Percentiles rank a stretch among this genome's conserved stretches.
Evolutionary conservation across 768 basidiomycete species (phyloP).

Genomic region (Boletellus ananiceps): DNA sequence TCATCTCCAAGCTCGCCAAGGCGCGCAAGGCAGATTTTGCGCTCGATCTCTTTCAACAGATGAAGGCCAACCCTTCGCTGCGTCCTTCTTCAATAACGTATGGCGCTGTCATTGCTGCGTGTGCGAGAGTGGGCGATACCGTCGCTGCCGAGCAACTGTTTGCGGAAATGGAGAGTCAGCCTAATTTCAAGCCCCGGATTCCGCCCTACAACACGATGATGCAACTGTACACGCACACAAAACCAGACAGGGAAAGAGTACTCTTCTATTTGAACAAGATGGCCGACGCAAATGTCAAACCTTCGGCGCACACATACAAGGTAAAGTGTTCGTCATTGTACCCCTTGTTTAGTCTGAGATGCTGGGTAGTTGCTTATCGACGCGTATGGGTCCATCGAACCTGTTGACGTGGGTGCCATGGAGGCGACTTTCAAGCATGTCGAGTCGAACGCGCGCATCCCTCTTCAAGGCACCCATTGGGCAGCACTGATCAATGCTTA

Average conservation of each 20-base stretch:
- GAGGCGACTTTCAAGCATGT: slow-evolving; percentile 65
- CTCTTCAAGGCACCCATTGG: slow-evolving; percentile 58
- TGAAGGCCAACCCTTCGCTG: slow-evolving; percentile 60
- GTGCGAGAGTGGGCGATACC: slow-evolving; percentile 88
- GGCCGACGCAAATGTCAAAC: slow-evolving; percentile 52
- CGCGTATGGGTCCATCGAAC: slow-evolving; percentile 80
- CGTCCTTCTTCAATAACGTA: slow-evolving; percentile 85
- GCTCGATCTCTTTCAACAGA: slow-evolving; percentile 79
- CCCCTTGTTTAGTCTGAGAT: background rate
- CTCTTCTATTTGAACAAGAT: slow-evolving; percentile 73
- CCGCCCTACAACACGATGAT: slow-evolving; percentile 99
- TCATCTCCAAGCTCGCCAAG: slow-evolving; percentile 92
- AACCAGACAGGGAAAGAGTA: slow-evolving; percentile 75
- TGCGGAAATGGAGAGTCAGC: slow-evolving; percentile 70
- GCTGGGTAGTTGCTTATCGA: slow-evolving; percentile 73
- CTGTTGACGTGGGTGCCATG: slow-evolving; percentile 70
- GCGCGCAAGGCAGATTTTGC: slow-evolving; percentile 92
- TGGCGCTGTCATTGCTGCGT: slow-evolving; percentile 90
- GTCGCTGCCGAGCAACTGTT: slow-evolving; percentile 79
- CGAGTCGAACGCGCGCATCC: slow-evolving; percentile 33
- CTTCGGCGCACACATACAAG: slow-evolving; percentile 94
- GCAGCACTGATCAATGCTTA: slow-evolving; percentile 86
- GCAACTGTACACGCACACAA: slow-evolving; percentile 90
- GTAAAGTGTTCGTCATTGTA: slow-evolving; percentile 32
- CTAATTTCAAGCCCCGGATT: slow-evolving; percentile 80